phyloP scores from a whole-genome alignment of 257 asterid species.

The Lithospermum erythrorhizon region DNA sequence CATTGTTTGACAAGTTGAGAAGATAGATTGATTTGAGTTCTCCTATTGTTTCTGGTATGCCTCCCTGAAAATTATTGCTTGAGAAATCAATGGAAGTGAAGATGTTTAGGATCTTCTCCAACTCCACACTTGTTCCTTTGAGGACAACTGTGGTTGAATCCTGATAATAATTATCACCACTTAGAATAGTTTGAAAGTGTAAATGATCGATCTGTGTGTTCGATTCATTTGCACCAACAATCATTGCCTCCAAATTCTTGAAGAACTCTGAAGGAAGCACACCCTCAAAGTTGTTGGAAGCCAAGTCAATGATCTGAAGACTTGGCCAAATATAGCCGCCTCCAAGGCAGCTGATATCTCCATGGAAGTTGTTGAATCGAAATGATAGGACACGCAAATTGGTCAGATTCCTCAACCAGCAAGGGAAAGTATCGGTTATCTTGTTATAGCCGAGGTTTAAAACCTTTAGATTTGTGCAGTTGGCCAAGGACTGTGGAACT shows the following conservation, averaged over 20 bases:
- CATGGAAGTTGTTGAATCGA: constrained; percentile 11
- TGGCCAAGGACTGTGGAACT: constrained; percentile 23
- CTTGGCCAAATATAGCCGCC: constrained; percentile 5
- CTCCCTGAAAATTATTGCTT: constrained; percentile 34
- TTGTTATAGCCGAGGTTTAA: constrained; percentile 23
- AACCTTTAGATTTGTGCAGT: constrained; percentile 9
- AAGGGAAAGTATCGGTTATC: constrained; percentile 27
- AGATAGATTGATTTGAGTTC: constrained; percentile 20
- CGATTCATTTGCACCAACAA: constrained; percentile 1
- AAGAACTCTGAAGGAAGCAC: constrained; percentile 6
- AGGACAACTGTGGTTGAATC: constrained; percentile 39
- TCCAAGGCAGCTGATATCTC: constrained; percentile 14
- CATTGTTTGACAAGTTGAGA: constrained; percentile 34
- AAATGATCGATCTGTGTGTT: constrained; percentile 14
- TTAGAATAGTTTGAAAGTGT: constrained; percentile 6
- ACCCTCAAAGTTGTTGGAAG: constrained; percentile 19
- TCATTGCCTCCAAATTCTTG: constrained; percentile 15
- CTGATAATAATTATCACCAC: constrained; percentile 33
- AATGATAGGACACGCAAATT: constrained; percentile 11
- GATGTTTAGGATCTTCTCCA: constrained; percentile 37
- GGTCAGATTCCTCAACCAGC: constrained; percentile 8
- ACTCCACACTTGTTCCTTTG: constrained; percentile 42
- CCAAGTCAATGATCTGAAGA: constrained; percentile 20
- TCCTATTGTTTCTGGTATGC: constrained; percentile 30
- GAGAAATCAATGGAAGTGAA: constrained; percentile 42